Base-by-base conservation (phyloP, 2,329 filamentous ascomycete species). In the Golovinomyces cichoracearum region DNA sequence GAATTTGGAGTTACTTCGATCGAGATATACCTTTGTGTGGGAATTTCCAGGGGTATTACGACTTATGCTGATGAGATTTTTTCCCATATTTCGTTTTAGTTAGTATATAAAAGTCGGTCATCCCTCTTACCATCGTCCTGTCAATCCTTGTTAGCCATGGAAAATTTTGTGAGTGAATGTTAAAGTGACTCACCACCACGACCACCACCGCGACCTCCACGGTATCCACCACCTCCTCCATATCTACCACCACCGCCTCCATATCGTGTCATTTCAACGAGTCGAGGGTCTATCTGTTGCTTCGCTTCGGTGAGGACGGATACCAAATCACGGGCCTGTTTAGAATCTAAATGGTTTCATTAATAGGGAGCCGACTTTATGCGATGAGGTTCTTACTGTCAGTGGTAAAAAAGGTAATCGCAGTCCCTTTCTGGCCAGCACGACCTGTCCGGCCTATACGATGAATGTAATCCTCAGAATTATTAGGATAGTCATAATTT, bases 401-500 rank as follows among this genome's bases (percentile, higher is more conserved):
- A 80, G 88, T 90, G 65, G 90, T 95, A 69, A 98, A 98, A 61
- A 98, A 76, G 56, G 90, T 95, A 63, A 95, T 95, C 64, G 90
- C 90, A 60, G 86, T 95, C 69, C 90, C 90, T 56, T 80, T 83
- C 61, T 80, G 80, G 69, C 90, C 90, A 63, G 90, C 88, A 72
- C 88, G 83, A 60, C 90, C 88, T 59, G 90, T 95, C 69, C 90
- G 82, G 61, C 90, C 90, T 65, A 88, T 90, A 65, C 90, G 82
- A 64, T 94, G 90, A 58, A 95, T 93, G 62, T 95, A 95, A 63
- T 95, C 88, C 70, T 98, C 90, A 61, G 90, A 77, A 68, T 95
- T 95, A 73, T 95, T 95, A 66, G 88, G 88, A 68, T 95, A 95
- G 66, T 95, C 90, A 83, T 95, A 94, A 78, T 95, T 95, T 70